Conservation (phyloP, 2,329 filamentous ascomycete species). For the Talaromyces sp. region DNA sequence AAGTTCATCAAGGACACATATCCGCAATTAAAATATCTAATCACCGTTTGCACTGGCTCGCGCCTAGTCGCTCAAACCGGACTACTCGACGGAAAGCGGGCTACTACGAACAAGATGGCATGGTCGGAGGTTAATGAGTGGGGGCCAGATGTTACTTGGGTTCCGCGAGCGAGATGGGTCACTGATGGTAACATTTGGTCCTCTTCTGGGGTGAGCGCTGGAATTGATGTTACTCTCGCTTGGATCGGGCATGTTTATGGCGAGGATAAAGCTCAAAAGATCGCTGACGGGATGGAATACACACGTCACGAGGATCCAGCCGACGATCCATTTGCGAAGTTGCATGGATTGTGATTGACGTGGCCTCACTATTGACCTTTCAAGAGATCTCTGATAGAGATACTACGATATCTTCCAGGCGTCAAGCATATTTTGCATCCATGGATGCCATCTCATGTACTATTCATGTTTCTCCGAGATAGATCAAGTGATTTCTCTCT, state of each 20-base stretch:
- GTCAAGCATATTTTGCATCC: no score
- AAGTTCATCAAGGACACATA: slow-evolving; percentile 52
- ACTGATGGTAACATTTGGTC: slow-evolving; percentile 69
- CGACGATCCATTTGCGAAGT: slow-evolving; percentile 59
- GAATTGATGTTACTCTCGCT: slow-evolving; percentile 63
- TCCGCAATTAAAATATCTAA: slow-evolving; percentile 55
- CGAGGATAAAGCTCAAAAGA: slow-evolving; percentile 49
- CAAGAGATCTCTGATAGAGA: no score
- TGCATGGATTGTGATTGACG: slow-evolving; percentile 21
- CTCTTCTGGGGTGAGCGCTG: slow-evolving; percentile 64
- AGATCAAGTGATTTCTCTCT: no score
- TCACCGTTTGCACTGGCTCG: slow-evolving; percentile 70
- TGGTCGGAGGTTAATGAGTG: slow-evolving; percentile 55
- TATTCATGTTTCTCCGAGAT: no score
- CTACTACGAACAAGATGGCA: slow-evolving; percentile 68
- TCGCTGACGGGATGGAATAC: slow-evolving; percentile 62
- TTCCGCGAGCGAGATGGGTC: slow-evolving; percentile 65
- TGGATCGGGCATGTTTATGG: slow-evolving; percentile 61
- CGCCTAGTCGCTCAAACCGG: slow-evolving; percentile 62
- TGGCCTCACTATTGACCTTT: no score
- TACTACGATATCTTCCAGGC: no score
- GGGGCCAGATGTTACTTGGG: slow-evolving; percentile 61
- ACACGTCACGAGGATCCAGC: slow-evolving; percentile 54
- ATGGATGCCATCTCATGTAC: no score
- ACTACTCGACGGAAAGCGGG: slow-evolving; percentile 61